Evolutionary conservation across 169 alveolate species (phyloP).

Genomic region (Cyclospora cayetanensis): DNA sequence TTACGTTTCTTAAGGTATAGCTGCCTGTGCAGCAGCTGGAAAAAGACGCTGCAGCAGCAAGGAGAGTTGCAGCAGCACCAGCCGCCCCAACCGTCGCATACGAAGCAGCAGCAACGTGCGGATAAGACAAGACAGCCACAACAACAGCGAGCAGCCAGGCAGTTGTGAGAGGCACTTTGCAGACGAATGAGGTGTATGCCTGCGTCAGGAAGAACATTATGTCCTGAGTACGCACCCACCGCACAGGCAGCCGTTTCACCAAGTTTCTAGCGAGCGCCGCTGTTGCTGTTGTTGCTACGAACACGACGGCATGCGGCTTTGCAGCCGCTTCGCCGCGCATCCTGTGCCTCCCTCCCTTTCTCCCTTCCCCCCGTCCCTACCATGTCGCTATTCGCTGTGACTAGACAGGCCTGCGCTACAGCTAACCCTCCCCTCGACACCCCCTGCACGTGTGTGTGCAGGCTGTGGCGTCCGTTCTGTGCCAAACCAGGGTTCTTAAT

Average conservation of each 20-base stretch:
- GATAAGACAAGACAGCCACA: neutral
- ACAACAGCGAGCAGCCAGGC: neutral
- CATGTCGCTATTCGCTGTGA: no score
- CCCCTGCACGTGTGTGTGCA: no score
- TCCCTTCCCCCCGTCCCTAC: no score
- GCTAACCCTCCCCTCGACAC: no score
- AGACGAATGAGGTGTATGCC: slow-evolving; percentile 31
- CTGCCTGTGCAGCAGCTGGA: neutral
- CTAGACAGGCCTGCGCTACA: no score
- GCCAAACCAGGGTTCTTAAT: no score
- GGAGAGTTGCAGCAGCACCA: neutral
- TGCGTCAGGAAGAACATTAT: slow-evolving; percentile 10
- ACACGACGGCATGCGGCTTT: no score
- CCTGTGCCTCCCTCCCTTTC: no score
- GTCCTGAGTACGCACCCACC: no score
- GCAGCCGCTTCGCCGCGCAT: no score
- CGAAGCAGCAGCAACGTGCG: neutral
- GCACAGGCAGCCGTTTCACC: neutral
- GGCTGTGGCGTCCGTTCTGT: no score
- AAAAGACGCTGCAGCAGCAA: neutral
- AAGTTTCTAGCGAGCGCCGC: neutral
- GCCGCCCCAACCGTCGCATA: neutral
- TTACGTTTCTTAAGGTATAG: no score
- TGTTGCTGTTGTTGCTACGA: neutral
- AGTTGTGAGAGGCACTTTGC: neutral